These are phyloP conservation scores for Monosporascus sp. DNA, from an alignment of 2,329 filamentous ascomycete genomes.

Conservation along the genomic window DNA sequence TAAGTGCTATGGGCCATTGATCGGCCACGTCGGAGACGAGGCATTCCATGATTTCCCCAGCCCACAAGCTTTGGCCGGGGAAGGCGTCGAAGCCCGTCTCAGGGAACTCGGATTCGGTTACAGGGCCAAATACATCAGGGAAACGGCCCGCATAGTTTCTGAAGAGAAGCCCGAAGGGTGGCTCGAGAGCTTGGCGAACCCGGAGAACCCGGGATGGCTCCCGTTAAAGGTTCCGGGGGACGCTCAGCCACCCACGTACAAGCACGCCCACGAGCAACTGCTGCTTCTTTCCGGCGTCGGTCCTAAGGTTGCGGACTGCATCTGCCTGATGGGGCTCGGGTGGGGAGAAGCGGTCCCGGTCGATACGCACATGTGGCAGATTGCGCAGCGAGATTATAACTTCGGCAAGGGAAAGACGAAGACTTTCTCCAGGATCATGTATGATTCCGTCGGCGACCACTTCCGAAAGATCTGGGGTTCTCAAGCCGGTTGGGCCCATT, in stretches of 20 bases:
- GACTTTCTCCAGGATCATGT: conserved; percentile 81
- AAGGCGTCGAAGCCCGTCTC: conserved; percentile 73
- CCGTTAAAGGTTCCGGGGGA: conserved; percentile 42
- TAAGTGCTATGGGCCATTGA: conserved; percentile 71
- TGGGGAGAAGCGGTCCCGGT: conserved; percentile 95
- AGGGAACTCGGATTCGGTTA: conserved; percentile 89
- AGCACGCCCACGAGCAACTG: conserved; percentile 72
- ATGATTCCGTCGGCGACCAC: conserved; percentile 84
- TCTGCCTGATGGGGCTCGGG: conserved; percentile 90
- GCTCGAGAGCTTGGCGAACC: conserved; percentile 74
- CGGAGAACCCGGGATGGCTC: conserved; percentile 59
- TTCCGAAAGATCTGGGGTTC: conserved; percentile 87
- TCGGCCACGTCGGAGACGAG: conserved; percentile 64
- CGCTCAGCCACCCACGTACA: conserved; percentile 59
- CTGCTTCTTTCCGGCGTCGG: conserved; percentile 81
- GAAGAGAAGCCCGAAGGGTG: conserved; percentile 64
- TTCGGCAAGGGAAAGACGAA: conserved; percentile 81
- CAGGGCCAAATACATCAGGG: conserved; percentile 83
- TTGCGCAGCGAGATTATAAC: conserved; percentile 91
- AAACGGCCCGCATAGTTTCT: conserved; percentile 73
- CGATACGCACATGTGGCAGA: conserved; percentile 98
- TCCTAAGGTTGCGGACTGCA: conserved; percentile 94
- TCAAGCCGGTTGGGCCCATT: conserved; percentile 96
- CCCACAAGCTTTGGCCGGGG: conserved; percentile 65
- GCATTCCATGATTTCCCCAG: conserved; percentile 83